Percentiles rank a stretch among this genome's conserved stretches.
phyloP scores from a whole-genome alignment of 495 filamentous ascomycete genomes.

The Trichoderma parareesei region DNA sequence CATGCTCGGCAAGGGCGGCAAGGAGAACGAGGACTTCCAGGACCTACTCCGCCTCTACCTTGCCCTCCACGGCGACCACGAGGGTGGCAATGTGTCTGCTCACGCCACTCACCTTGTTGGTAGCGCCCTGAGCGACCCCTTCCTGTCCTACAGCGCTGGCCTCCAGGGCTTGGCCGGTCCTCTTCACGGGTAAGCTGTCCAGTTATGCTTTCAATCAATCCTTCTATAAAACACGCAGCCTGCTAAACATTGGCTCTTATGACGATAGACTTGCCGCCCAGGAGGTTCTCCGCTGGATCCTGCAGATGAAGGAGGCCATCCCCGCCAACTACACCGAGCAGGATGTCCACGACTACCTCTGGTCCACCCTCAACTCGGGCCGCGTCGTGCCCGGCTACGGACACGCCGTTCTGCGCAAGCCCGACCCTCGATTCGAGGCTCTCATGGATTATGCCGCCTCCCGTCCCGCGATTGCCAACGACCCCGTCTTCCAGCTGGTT shows the following conservation, averaged over 20 bases:
- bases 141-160: constrained; percentile 91
- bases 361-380: constrained; percentile 85
- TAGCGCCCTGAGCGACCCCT: constrained; percentile 90
- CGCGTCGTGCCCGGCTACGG: constrained; percentile 95
- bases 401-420: constrained; percentile 96
- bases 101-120: constrained; percentile 97
- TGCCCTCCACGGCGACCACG: constrained; percentile 94
- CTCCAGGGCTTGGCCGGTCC: constrained; percentile 92
- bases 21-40: constrained; percentile 86
- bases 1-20: constrained; percentile 85
- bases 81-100: constrained; percentile 95
- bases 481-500: constrained; percentile 90
- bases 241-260: neutral
- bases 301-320: constrained; percentile 86
- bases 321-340: constrained; percentile 67
- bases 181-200: constrained; percentile 62
- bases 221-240: constrained; percentile 11
- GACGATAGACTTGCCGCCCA: constrained; percentile 69
- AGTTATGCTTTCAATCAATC: neutral
- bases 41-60: constrained; percentile 89
- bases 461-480: constrained; percentile 71
- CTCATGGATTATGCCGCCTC: constrained; percentile 89
- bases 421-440: constrained; percentile 91
- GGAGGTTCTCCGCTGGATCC: constrained; percentile 92
- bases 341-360: constrained; percentile 81